phyloP scores from a whole-genome alignment of 2,329 filamentous ascomycete species.

The Botrytis paeoniae region DNA sequence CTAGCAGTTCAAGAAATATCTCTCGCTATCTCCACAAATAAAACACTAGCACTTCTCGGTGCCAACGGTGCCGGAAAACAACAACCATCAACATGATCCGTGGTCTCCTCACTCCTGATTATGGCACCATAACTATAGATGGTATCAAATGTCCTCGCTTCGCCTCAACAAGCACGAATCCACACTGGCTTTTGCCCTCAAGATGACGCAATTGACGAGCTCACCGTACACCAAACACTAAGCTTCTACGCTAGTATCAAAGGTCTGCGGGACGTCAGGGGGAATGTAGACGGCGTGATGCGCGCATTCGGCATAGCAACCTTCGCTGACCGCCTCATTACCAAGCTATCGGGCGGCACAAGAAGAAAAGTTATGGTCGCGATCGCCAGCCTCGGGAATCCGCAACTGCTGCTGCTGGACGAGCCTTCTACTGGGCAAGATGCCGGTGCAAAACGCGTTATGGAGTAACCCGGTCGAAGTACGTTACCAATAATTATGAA shows the following conservation, averaged over 20 bases:
- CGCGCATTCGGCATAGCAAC: conserved; percentile 33
- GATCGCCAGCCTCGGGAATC: conserved; percentile 37
- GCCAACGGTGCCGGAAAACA: conserved; percentile 63
- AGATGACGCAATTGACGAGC: conserved; percentile 38
- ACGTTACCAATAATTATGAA: too few relatives aligned
- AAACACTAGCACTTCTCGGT: conserved; percentile 63
- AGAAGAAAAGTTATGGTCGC: conserved; percentile 38
- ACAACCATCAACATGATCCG: conserved; percentile 65
- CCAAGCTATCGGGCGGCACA: conserved; percentile 37
- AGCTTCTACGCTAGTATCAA: conserved; percentile 37
- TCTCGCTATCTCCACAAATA: conserved; percentile 57
- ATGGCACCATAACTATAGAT: conserved; percentile 60
- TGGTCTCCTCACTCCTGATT: conserved; percentile 56
- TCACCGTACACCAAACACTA: conserved; percentile 38
- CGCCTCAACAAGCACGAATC: conserved; percentile 27
- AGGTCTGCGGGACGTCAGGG: conserved; percentile 34
- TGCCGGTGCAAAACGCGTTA: conserved; percentile 38
- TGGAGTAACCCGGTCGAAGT: too few relatives aligned
- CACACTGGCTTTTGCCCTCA: conserved; percentile 39
- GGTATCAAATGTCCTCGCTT: conserved; percentile 50
- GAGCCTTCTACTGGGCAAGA: conserved; percentile 39
- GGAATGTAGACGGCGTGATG: conserved; percentile 36
- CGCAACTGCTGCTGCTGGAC: conserved; percentile 37
- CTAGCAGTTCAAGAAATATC: conserved; percentile 60
- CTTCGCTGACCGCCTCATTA: conserved; percentile 31